Base-by-base conservation (phyloP, 139 green algal species). In the Micractinium sp. region DNA sequence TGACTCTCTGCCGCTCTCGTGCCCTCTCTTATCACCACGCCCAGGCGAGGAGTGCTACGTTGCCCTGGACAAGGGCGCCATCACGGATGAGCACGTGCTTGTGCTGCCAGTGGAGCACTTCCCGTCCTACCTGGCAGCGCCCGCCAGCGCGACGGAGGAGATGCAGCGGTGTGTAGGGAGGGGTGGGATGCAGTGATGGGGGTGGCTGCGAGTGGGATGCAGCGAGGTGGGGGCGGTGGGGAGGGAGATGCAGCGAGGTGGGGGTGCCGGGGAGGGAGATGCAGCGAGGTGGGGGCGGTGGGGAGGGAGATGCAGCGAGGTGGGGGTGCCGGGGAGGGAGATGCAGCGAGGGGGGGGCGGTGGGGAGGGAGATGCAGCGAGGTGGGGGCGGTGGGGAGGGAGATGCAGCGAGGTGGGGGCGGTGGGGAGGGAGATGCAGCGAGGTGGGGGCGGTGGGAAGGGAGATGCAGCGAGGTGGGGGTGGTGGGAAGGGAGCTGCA, bases 31-130 rank as follows among this genome's bases (percentile, higher is more conserved):
- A 20, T 18, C 88, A 2, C 35, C 35, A 19, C 88, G n/a, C n/a
- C n/a, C n/a, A 89, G 95, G 96, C 16, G 93, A 96, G 71, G 96
- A 98, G 87, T 93, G 87, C 36, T 99, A 98, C 91, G 36, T 97
- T 23, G 93, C 94, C 2, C 56, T 98, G 75, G 96, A 98, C 92
- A 98, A 99, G 92, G 97, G 95, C 1, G 89, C 95, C 77, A 97
- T 98, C 91, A 93, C 80, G 4, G 86, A 92, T 7, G n/a, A 92
- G 25, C 97, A 99, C 91, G 93, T 95, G 82, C 93, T 99, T 75
- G 78, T 99, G 35, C 92, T 99, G 35, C 97, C 97, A 33, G 96
- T 99, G 41, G 97, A 99, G 87, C 97, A 99, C 93, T 94, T 93
- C 83, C 92, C 96, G 25, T 95, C 78, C 87, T 90, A 79, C 19